Percentiles rank a stretch among this genome's conserved stretches.
These are phyloP conservation scores for Linnemannia exigua DNA, from an alignment of 192 early-diverging fungal species.

Conservation along the genomic window DNA sequence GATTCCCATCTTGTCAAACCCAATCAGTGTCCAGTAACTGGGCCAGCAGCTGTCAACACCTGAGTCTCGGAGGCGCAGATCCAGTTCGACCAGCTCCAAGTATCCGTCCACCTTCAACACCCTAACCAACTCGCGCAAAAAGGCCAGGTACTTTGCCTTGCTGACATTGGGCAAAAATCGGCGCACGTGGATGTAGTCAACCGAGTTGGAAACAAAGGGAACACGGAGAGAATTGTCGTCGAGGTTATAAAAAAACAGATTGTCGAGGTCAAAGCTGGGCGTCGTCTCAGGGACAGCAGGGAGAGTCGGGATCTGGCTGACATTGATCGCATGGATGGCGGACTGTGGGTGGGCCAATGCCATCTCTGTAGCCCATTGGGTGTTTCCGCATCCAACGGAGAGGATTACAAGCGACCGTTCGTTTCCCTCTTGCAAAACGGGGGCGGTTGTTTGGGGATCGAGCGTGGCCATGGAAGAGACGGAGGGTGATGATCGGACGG, in stretches of 20 bases:
- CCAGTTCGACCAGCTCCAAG: slow-evolving; percentile 51
- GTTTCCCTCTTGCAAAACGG: slow-evolving; percentile 1
- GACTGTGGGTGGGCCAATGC: slow-evolving; percentile 51
- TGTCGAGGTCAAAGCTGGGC: slow-evolving; percentile 50
- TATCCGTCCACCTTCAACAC: slow-evolving; percentile 51
- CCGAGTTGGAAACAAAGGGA: slow-evolving; percentile 53
- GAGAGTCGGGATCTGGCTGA: slow-evolving; percentile 42
- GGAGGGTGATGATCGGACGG: slow-evolving; percentile 16
- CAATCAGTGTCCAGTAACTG: slow-evolving; percentile 55
- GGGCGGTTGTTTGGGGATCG: background rate
- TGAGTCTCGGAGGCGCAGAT: slow-evolving; percentile 34
- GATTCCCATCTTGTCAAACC: slow-evolving; percentile 52
- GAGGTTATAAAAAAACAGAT: slow-evolving; percentile 55
- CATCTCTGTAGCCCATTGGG: slow-evolving; percentile 57
- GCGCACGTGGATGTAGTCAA: slow-evolving; percentile 55
- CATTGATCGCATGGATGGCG: slow-evolving; percentile 55
- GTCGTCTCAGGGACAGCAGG: slow-evolving; percentile 42
- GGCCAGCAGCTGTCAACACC: slow-evolving; percentile 56
- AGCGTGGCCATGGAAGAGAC: slow-evolving; percentile 18
- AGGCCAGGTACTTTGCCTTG: slow-evolving; percentile 54
- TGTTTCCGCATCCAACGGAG: slow-evolving; percentile 50
- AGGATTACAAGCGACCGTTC: slow-evolving; percentile 52
- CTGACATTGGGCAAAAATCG: slow-evolving; percentile 51
- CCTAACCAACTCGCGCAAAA: slow-evolving; percentile 40
- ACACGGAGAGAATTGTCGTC: slow-evolving; percentile 48